Evolutionary conservation across 352 stramenopile genomes (phyloP), one percentile per base, ranked within the genome.

Genomic region (Globisporangium spinosum): DNA sequence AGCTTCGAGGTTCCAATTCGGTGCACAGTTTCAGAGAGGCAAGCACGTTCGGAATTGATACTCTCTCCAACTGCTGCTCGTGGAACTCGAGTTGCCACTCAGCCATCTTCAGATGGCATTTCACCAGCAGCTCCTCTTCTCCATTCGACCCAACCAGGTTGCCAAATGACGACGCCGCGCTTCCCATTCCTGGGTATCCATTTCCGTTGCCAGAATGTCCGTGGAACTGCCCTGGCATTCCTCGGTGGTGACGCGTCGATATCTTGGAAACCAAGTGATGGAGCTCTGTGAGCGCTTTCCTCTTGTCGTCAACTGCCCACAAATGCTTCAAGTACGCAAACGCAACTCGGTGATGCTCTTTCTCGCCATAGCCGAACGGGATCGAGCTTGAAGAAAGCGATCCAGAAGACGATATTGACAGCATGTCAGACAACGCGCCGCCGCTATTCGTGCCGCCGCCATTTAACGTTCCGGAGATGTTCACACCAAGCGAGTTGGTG

Each of bases 291-390:
- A 98, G 82, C 9, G 95, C 94, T 77, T 98, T 90, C 49, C 89
- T 76, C 70, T 92, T 92, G 27, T 98, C 77, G 51, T 83, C 92
- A 32, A 93, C 91, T 25, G 89, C 83, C 95, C 95, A 99, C 6
- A 98, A 72, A 64, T 98, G 96, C 74, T 98, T 98, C 32, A 98
- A 72, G 75, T 96, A 98, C 38, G 95, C 97, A 76, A 98, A 98
- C 40, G 95, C 80, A 12, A 95, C 97, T 15, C 97, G 84, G 23
- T 93, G 88, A 57, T 98, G 92, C 65, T 98, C 93, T 32, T 97
- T 95, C 49, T 94, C 85, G 1, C 82, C 83, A 63, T 91, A 93
- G 0, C 82, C 85, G 27, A 91, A 85, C 0, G 77, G 62, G 8
- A 70, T 70, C 10, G 70, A 66, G n/a, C 62, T 69, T 32, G 93